Percentiles rank a stretch among this genome's conserved stretches.
phyloP scores from a whole-genome alignment of 768 basidiomycete genomes.

The Tylopilus cervinicoccineus region DNA sequence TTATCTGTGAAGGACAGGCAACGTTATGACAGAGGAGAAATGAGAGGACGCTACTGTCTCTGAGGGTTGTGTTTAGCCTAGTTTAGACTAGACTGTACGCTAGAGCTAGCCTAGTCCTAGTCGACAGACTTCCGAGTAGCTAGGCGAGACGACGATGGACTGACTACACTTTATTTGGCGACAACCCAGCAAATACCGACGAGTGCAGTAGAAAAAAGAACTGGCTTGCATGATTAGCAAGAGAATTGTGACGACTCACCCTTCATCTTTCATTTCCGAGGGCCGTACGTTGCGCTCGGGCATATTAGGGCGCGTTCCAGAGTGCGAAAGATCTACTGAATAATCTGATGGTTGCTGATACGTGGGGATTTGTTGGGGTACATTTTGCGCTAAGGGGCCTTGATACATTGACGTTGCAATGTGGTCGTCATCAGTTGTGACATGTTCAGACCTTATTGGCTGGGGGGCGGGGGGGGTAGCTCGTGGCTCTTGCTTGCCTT shows the following conservation, averaged over 20 bases:
- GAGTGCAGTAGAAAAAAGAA: slow-evolving; percentile 12
- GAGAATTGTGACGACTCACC: slow-evolving; percentile 58
- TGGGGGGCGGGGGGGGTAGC: slow-evolving; percentile 9
- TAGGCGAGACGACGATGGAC: slow-evolving; percentile 39
- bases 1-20: slow-evolving; percentile 65
- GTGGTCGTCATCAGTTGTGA: slow-evolving; percentile 17
- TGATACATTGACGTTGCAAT: slow-evolving; percentile 7
- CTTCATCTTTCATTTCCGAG: slow-evolving; percentile 96
- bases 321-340: slow-evolving; percentile 31
- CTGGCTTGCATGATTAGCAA: slow-evolving; percentile 12
- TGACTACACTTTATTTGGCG: slow-evolving; percentile 37
- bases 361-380: slow-evolving; percentile 73
- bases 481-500: slow-evolving; percentile 20
- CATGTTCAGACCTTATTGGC: slow-evolving; percentile 8
- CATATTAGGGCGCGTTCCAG: slow-evolving; percentile 38
- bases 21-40: slow-evolving; percentile 55
- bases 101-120: slow-evolving; percentile 73
- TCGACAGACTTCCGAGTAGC: slow-evolving; percentile 52
- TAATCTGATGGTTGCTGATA: slow-evolving; percentile 67
- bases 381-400: slow-evolving; percentile 36
- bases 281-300: slow-evolving; percentile 70
- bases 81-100: slow-evolving; percentile 76
- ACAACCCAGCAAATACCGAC: slow-evolving; percentile 25
- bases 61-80: slow-evolving; percentile 60
- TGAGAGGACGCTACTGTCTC: slow-evolving; percentile 73